Conservation (phyloP, 768 basidiomycete species). For the Mycena rosella region DNA sequence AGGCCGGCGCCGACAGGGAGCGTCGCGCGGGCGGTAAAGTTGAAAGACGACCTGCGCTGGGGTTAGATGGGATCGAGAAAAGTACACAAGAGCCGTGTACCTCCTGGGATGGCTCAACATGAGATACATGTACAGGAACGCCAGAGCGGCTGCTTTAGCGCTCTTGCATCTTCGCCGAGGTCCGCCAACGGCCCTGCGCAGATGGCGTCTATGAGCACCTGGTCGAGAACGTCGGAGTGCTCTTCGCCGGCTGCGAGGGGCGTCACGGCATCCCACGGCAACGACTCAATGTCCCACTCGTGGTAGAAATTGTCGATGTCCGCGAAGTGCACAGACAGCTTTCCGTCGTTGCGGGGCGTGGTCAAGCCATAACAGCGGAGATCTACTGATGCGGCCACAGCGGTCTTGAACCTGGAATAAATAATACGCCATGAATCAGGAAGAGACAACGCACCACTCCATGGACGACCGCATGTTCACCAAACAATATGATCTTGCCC, state of each 20-base stretch:
- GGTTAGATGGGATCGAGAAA: slow-evolving; percentile 33
- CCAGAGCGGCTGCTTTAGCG: slow-evolving; percentile 62
- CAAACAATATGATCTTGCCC: slow-evolving; percentile 97
- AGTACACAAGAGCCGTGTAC: slow-evolving; percentile 56
- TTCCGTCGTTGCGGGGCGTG: slow-evolving; percentile 79
- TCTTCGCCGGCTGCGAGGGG: slow-evolving; percentile 62
- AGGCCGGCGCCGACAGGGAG: slow-evolving; percentile 96
- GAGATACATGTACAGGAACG: slow-evolving; percentile 97
- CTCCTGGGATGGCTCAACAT: slow-evolving; percentile 69
- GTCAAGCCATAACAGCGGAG: slow-evolving; percentile 94
- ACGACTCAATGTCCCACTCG: slow-evolving; percentile 82
- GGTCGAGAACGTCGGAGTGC: slow-evolving; percentile 78
- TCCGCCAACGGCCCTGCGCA: slow-evolving; percentile 56
- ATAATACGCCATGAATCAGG: background rate
- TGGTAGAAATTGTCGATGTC: slow-evolving; percentile 84
- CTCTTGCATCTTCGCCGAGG: slow-evolving; percentile 51
- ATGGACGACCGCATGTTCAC: slow-evolving; percentile 98
- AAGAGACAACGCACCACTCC: slow-evolving; percentile 86
- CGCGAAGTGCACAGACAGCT: slow-evolving; percentile 79
- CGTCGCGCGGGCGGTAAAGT: slow-evolving; percentile 87
- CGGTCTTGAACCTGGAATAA: slow-evolving; percentile 68
- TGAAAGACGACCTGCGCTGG: slow-evolving; percentile 75
- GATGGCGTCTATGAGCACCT: slow-evolving; percentile 79
- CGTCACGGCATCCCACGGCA: slow-evolving; percentile 86
- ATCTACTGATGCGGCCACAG: slow-evolving; percentile 94